Conservation (phyloP, 805 yeast species). For the Wickerhamiella qilinensis region DNA sequence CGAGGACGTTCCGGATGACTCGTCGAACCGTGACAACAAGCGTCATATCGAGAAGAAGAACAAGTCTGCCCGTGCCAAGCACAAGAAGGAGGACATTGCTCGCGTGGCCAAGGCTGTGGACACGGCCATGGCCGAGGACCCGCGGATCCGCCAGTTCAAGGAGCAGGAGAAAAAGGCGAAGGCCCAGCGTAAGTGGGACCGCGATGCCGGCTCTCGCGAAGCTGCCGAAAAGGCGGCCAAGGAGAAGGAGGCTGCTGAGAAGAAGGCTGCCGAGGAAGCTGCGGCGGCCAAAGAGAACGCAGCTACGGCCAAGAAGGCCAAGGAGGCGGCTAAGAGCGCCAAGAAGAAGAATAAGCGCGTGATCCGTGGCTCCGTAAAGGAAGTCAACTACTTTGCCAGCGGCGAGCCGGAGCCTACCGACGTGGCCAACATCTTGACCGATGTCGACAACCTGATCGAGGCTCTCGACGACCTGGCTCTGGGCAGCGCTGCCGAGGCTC, state of each 20-base stretch:
- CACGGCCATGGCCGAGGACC: constrained; percentile 80
- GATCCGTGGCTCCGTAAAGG: constrained; percentile 70
- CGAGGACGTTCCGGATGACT: constrained; percentile 98
- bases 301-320: constrained; percentile 81
- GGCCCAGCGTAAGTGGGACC: constrained; percentile 93
- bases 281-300: constrained; percentile 49
- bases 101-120: constrained; percentile 74
- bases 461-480: constrained; percentile 65
- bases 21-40: constrained; percentile 97
- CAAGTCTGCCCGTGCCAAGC: constrained; percentile 90
- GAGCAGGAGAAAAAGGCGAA: constrained; percentile 89
- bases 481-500: constrained; percentile 53
- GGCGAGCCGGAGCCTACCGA: constrained; percentile 57
- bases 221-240: constrained; percentile 87
- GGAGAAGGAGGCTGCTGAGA: constrained; percentile 78
- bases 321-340: constrained; percentile 76
- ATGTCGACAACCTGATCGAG: constrained; percentile 64
- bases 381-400: constrained; percentile 60
- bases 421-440: constrained; percentile 30
- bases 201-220: constrained; percentile 91
- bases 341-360: constrained; percentile 94
- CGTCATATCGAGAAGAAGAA: constrained; percentile 97
- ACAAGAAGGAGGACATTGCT: constrained; percentile 92
- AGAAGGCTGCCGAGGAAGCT: constrained; percentile 59
- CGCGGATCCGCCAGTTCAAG: constrained; percentile 86